Evolutionary conservation across 1,139 yeast species (phyloP).

Genomic region (Suhomyces coccinellae): DNA sequence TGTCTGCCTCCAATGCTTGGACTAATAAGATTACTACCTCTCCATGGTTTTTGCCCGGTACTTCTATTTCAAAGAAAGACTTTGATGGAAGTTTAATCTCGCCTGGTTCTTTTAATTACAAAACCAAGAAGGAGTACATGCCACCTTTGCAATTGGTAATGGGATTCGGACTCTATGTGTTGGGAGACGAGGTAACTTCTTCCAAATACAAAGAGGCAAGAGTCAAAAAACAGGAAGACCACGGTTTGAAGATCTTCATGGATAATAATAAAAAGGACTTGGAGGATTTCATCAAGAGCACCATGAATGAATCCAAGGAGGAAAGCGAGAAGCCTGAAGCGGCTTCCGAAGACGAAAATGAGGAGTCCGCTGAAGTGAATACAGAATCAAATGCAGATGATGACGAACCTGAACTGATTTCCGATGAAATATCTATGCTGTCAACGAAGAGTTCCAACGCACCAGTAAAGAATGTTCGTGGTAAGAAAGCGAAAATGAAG

Average conservation of each 20-base stretch:
- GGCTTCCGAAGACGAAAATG: not conserved
- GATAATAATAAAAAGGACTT: slow-evolving; percentile 34
- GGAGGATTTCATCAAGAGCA: slow-evolving; percentile 18
- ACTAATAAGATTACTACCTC: slow-evolving; percentile 75
- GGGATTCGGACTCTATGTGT: slow-evolving; percentile 86
- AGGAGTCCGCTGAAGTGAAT: slow-evolving; percentile 3
- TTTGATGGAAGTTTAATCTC: slow-evolving; percentile 63
- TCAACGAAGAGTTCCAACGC: slow-evolving; percentile 13
- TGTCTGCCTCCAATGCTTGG: slow-evolving; percentile 90
- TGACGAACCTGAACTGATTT: not conserved
- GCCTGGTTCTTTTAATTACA: slow-evolving; percentile 61
- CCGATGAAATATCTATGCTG: slow-evolving; percentile 6
- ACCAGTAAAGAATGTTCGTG: slow-evolving; percentile 51
- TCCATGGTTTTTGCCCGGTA: slow-evolving; percentile 78
- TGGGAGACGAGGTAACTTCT: slow-evolving; percentile 58
- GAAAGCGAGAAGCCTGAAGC: slow-evolving; percentile 16
- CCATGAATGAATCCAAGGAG: slow-evolving; percentile 7
- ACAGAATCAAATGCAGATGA: slow-evolving; percentile 1
- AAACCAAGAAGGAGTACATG: slow-evolving; percentile 58
- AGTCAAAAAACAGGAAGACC: slow-evolving; percentile 42
- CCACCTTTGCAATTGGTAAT: slow-evolving; percentile 85
- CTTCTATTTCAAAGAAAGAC: slow-evolving; percentile 67
- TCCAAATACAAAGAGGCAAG: slow-evolving; percentile 41
- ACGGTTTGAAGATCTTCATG: slow-evolving; percentile 44
- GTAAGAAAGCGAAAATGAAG: slow-evolving; percentile 80